Percentiles rank a stretch among this genome's conserved stretches.
These are phyloP conservation scores for Calonectria ilicicola DNA, from an alignment of 2,329 filamentous ascomycete species.

Conservation along the genomic window DNA sequence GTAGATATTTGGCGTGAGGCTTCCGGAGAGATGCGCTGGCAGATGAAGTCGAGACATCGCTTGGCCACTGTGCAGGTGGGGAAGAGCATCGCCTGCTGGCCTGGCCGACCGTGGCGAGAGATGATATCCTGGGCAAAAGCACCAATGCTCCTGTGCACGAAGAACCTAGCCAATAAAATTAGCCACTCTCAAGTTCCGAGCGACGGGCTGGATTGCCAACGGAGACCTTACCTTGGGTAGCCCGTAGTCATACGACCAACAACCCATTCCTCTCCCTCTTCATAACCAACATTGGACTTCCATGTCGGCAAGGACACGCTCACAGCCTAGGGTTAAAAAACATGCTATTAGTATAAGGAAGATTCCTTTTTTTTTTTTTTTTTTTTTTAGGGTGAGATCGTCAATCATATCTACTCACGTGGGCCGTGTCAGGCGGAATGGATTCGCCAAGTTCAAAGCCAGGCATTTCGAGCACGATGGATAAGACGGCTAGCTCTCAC, in stretches of 20 bases:
- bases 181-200: slow-evolving; percentile 23
- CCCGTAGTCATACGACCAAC: slow-evolving; percentile 86
- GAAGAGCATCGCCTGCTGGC: slow-evolving; percentile 84
- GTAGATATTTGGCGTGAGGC: slow-evolving; percentile 62
- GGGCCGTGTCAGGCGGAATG: slow-evolving; percentile 82
- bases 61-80: slow-evolving; percentile 77
- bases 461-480: slow-evolving; percentile 53
- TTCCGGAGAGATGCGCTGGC: slow-evolving; percentile 66
- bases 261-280: slow-evolving; percentile 93
- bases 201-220: not conserved
- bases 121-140: slow-evolving; percentile 78
- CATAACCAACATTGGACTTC: slow-evolving; percentile 90
- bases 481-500: not conserved
- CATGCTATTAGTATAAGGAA: not conserved
- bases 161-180: slow-evolving; percentile 76
- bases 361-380: not conserved
- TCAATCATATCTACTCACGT: slow-evolving; percentile 66
- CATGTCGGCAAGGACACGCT: slow-evolving; percentile 97
- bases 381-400: slow-evolving; percentile 1
- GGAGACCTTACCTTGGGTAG: slow-evolving; percentile 78
- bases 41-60: slow-evolving; percentile 81
- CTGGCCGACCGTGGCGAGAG: slow-evolving; percentile 69
- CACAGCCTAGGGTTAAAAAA: slow-evolving; percentile 73
- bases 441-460: slow-evolving; percentile 72
- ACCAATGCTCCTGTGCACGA: slow-evolving; percentile 86